These are phyloP conservation scores for Citrus reticulata DNA, from an alignment of 345 rosid species.

Conservation along the genomic window DNA sequence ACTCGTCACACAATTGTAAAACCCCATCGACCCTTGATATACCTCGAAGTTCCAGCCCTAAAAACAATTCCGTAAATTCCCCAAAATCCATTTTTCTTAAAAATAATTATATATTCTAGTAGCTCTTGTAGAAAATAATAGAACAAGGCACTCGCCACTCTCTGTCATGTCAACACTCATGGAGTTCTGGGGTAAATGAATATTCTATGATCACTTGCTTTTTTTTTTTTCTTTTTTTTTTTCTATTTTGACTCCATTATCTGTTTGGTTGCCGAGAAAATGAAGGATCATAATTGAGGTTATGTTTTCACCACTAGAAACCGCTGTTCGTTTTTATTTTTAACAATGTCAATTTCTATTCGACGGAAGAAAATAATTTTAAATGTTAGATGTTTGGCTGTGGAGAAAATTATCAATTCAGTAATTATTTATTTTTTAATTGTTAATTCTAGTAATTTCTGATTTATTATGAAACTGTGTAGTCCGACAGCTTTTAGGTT, in stretches of 20 bases:
- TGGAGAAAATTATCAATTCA: neutral
- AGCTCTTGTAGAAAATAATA: neutral
- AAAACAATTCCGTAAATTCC: neutral
- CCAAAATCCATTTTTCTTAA: neutral
- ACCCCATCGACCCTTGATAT: too few species aligned
- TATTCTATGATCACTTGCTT: neutral
- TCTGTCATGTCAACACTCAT: conserved; percentile 16
- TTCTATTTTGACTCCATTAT: neutral
- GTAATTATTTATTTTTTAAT: neutral
- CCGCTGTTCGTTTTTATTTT: neutral
- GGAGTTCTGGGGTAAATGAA: conserved; percentile 61
- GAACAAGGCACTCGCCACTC: neutral
- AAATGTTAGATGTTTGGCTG: neutral
- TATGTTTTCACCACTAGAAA: neutral
- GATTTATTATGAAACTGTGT: neutral
- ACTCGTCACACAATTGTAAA: too few species aligned
- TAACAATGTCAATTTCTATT: neutral
- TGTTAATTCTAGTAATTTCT: neutral
- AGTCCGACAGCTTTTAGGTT: neutral
- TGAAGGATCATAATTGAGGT: neutral
- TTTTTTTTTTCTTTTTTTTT: neutral
- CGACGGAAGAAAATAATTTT: too few species aligned
- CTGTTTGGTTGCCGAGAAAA: conserved; percentile 13
- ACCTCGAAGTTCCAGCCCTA: too few species aligned
- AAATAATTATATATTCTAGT: neutral